phyloP scores from a whole-genome alignment of 345 rosid genomes.

The Melaleuca alternifolia region DNA sequence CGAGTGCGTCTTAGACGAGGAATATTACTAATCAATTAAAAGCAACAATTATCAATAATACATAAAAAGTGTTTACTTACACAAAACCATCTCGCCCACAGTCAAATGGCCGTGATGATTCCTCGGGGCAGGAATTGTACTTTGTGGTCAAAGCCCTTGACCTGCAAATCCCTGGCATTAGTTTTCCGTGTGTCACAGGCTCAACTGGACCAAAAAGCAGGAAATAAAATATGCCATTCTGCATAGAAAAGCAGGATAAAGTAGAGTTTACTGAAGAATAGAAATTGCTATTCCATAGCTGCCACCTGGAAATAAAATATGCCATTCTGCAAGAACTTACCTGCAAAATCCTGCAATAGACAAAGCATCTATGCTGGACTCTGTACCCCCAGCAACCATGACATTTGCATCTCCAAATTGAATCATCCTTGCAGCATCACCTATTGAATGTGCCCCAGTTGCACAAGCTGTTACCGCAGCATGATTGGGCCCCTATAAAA shows the following conservation, averaged over 20 bases:
- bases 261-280: not conserved
- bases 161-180: constrained; percentile 26
- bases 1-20: constrained; percentile 6
- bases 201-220: not conserved
- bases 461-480: constrained; percentile 99
- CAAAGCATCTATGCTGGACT: constrained; percentile 93
- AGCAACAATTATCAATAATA: not conserved
- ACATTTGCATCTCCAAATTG: constrained; percentile 93
- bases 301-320: not conserved
- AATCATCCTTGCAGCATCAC: constrained; percentile 96
- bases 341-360: constrained; percentile 95
- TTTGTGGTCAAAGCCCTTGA: constrained; percentile 81
- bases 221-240: too few relatives aligned
- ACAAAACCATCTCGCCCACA: constrained; percentile 92
- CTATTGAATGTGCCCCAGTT: constrained; percentile 94
- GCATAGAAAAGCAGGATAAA: not conserved
- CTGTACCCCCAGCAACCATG: constrained; percentile 97
- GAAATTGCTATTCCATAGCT: not conserved
- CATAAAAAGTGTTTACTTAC: constrained; percentile 37
- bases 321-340: constrained; percentile 13
- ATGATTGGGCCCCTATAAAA: constrained; percentile 91
- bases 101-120: constrained; percentile 97
- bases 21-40: not conserved
- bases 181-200: not conserved
- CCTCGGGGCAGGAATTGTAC: constrained; percentile 64